Base-by-base conservation (phyloP, 768 basidiomycete genomes). In the Pisolithus orientalis region DNA sequence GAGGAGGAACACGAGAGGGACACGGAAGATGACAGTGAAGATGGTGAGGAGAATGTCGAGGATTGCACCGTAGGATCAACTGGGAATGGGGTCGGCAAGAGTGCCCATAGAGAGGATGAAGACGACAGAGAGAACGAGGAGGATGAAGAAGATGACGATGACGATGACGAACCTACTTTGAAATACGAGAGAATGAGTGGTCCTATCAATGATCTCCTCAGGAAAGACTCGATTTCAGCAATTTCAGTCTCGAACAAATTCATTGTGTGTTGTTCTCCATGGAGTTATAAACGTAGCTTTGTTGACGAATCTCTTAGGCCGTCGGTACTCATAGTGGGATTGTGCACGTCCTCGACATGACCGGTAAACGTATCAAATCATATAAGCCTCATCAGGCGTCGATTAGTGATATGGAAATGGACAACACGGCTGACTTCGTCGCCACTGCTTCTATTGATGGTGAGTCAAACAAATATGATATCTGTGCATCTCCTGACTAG, bases 361-460 rank as follows among this genome's bases (percentile, higher is more conserved):
- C 80, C 27, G 95, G 94, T 4, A 79, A 83, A 51, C 82, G 87
- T 42, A 77, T 94, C 69, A 94, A 92, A 68, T 90, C 90, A 1
- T 96, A 85, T 69, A 86, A 92, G 62, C 90, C 89, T 2, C 96
- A 99, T 63, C 74, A 82, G 32, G 94, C 94, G 0, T 90, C 90
- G 10, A 76, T 98, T 51, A 80, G 83, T 52, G 93, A 93, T 63
- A 84, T 98, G 37, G 80, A 79, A 46, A 77, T 98, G 62, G 94
- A 97, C 65, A 72, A 76, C 50, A 88, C 87, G 0, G 85, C 82
- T 29, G 93, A 96, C 53, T 97, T 93, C 61, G 80, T 98, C 6
- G 93, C 86, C 2, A 94, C 92, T 6, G 88, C 94, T 0, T 93
- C 92, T 4, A 83, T 95, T 56, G 95, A 99, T 69, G 95, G 95